Evolutionary conservation across 306 rosid species (phyloP).

Genomic region (Quercus ilex): DNA sequence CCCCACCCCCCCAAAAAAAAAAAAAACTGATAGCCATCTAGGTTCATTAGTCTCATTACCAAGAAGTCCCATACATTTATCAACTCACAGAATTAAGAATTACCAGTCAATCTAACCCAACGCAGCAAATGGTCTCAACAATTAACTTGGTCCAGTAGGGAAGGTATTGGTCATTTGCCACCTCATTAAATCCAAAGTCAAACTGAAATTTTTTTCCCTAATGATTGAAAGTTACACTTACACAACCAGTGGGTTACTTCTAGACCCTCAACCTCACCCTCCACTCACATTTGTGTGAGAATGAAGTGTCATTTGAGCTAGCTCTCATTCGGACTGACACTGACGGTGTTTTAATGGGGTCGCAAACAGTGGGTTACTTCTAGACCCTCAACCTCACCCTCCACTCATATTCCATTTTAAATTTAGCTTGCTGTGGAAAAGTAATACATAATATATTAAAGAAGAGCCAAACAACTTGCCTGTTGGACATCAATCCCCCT

Average conservation of each 20-base stretch:
- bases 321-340: too few relatives aligned
- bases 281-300: too few relatives aligned
- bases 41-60: neutral
- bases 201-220: neutral
- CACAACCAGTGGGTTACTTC: too few relatives aligned
- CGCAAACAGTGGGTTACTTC: too few relatives aligned
- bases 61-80: neutral
- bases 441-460: neutral
- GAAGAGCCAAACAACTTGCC: conserved; percentile 45
- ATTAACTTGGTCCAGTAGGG: neutral
- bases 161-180: neutral
- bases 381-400: too few relatives aligned
- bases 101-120: neutral
- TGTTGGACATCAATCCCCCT: conserved; percentile 98
- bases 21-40: neutral
- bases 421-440: neutral
- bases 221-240: too few relatives aligned
- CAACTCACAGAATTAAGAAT: neutral
- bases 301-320: too few relatives aligned
- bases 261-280: too few relatives aligned
- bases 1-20: too few relatives aligned
- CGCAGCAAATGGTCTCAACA: neutral
- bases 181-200: neutral
- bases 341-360: neutral
- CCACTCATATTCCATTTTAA: neutral